phyloP scores from a whole-genome alignment of 1,139 yeast genomes.

The Wickerhamomyces sp. region DNA sequence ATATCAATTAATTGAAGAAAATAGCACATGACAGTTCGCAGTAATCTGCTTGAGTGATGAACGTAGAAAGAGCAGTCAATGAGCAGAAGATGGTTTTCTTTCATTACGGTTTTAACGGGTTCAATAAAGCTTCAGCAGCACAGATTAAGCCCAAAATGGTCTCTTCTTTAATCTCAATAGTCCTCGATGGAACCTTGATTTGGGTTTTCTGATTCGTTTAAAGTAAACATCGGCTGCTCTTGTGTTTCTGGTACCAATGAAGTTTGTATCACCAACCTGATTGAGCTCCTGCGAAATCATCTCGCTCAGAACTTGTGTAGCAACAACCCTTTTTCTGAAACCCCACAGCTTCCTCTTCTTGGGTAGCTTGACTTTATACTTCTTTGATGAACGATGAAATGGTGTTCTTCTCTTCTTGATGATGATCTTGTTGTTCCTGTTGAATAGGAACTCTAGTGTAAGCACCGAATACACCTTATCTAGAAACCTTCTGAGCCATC shows the following conservation, averaged over 20 bases:
- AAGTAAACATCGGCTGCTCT: not conserved
- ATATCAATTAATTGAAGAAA: no score
- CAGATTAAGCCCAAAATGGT: not conserved
- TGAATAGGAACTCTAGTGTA: constrained; percentile 15
- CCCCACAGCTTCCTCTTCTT: constrained; percentile 1
- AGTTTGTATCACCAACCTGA: not conserved
- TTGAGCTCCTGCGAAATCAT: not conserved
- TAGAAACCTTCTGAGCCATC: constrained; percentile 13
- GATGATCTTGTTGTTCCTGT: constrained; percentile 6
- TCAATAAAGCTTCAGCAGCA: not conserved
- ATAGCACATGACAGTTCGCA: no score
- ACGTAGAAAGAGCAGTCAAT: no score
- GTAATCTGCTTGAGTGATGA: no score
- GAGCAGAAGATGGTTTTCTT: no score
- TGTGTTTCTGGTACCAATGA: not conserved
- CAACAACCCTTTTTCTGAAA: constrained; percentile 3
- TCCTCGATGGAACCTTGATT: not conserved
- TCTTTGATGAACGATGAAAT: constrained; percentile 17
- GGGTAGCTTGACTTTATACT: constrained; percentile 19
- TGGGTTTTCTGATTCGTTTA: not conserved
- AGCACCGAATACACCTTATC: constrained; percentile 11
- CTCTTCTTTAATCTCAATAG: not conserved
- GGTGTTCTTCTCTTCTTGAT: constrained; percentile 18
- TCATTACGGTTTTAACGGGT: not conserved
- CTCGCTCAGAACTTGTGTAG: constrained; percentile 9